These are phyloP conservation scores for Artemisia argyi DNA, from an alignment of 129 eudicot species.

Conservation along the genomic window DNA sequence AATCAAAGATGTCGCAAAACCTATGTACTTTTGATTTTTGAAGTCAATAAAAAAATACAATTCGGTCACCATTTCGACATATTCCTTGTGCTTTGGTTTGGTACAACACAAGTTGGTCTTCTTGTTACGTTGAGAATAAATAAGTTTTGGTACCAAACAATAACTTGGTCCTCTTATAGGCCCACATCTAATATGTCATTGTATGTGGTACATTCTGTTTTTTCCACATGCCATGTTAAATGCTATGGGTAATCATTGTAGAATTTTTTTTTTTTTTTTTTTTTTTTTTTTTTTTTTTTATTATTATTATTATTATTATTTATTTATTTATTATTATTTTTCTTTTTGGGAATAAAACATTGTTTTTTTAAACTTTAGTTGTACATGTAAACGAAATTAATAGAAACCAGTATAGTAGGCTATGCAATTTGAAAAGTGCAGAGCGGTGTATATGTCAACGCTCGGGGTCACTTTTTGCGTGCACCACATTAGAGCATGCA, in stretches of 20 bases:
- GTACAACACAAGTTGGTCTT: constrained; percentile 19
- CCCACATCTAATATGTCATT: constrained; percentile 13
- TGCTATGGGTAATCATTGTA: not conserved
- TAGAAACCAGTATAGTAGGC: too few relatives aligned
- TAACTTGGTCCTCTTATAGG: constrained; percentile 7
- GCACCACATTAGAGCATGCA: too few relatives aligned
- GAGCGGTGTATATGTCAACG: too few relatives aligned
- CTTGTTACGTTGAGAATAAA: constrained; percentile 3
- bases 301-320: too few relatives aligned
- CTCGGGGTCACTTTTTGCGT: too few relatives aligned
- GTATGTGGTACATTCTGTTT: constrained; percentile 1
- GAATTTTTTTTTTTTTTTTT: not conserved
- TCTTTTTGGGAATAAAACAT: too few relatives aligned
- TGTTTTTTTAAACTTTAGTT: too few relatives aligned
- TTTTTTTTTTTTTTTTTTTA: too few relatives aligned
- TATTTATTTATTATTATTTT: too few relatives aligned
- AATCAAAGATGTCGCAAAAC: not conserved
- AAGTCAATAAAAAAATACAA: not conserved
- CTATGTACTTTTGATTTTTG: not conserved
- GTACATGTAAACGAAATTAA: too few relatives aligned
- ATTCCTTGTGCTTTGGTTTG: not conserved
- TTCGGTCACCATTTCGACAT: not conserved
- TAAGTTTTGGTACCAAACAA: not conserved
- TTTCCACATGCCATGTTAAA: not conserved
- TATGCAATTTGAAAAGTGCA: too few relatives aligned